phyloP scores from a whole-genome alignment of 2,329 filamentous ascomycete genomes.

The Hypoxylon sp. region DNA sequence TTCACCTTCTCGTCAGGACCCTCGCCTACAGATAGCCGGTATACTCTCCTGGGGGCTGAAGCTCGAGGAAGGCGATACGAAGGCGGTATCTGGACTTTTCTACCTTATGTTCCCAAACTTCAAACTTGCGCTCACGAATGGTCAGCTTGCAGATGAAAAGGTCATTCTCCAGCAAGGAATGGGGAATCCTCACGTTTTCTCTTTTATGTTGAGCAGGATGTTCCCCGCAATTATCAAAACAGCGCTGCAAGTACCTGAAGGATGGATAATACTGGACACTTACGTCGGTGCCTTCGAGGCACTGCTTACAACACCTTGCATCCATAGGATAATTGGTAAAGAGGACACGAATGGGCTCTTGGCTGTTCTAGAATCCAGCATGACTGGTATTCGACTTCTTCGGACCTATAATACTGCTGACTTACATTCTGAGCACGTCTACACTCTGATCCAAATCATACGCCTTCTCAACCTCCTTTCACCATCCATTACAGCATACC shows the following conservation, averaged over 20 bases:
- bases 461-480: slow-evolving; percentile 52
- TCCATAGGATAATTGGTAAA: slow-evolving; percentile 58
- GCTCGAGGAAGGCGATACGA: slow-evolving; percentile 66
- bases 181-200: slow-evolving; percentile 61
- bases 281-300: slow-evolving; percentile 63
- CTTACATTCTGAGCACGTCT: slow-evolving; percentile 48
- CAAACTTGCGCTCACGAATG: slow-evolving; percentile 67
- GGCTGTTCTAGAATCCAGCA: slow-evolving; percentile 53
- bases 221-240: slow-evolving; percentile 67
- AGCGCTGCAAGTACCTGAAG: slow-evolving; percentile 54
- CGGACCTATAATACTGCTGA: slow-evolving; percentile 38
- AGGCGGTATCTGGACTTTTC: slow-evolving; percentile 66
- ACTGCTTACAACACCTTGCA: slow-evolving; percentile 55
- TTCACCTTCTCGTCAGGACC: slow-evolving; percentile 69
- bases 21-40: slow-evolving; percentile 69
- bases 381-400: slow-evolving; percentile 51
- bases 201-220: slow-evolving; percentile 68
- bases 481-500: slow-evolving; percentile 50
- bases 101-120: slow-evolving; percentile 72
- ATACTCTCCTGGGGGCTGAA: slow-evolving; percentile 71
- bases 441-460: slow-evolving; percentile 46
- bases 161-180: slow-evolving; percentile 65
- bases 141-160: slow-evolving; percentile 64
- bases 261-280: slow-evolving; percentile 66
- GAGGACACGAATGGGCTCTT: slow-evolving; percentile 55